Evolutionary conservation across 2,329 filamentous ascomycete genomes (phyloP).

Genomic region (Exophiala sp.): DNA sequence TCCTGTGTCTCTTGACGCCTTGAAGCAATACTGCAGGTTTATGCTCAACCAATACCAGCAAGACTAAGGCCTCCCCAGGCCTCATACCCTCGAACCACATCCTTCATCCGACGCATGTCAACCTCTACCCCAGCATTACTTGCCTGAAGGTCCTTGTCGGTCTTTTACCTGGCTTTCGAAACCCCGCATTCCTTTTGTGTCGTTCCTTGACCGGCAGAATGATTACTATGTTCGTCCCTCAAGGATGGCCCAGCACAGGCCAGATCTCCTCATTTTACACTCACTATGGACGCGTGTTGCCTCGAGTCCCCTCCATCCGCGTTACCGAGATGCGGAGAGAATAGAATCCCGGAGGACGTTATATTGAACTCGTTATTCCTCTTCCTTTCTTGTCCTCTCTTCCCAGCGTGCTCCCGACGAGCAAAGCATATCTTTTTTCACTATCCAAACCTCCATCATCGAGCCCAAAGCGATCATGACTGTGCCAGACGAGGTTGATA

Average conservation of each 20-base stretch:
- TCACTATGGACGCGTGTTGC: slow-evolving; percentile 8
- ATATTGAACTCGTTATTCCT: slow-evolving; percentile 15
- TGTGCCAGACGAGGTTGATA: slow-evolving; percentile 72
- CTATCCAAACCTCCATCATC: background rate
- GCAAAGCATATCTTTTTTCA: slow-evolving; percentile 13
- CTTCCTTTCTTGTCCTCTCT: slow-evolving; percentile 9
- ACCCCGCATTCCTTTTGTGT: slow-evolving; percentile 20
- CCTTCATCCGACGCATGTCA: too few species aligned
- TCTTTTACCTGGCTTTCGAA: slow-evolving; percentile 3
- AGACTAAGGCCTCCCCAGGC: too few species aligned
- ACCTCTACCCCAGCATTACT: slow-evolving; percentile 1
- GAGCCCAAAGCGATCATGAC: slow-evolving; percentile 42
- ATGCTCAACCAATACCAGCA: too few species aligned
- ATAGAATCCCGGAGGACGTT: slow-evolving; percentile 3
- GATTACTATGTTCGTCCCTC: slow-evolving; percentile 13
- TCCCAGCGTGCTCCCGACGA: slow-evolving; percentile 27
- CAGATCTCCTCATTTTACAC: slow-evolving; percentile 10
- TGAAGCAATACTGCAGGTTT: too few species aligned
- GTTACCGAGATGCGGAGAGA: slow-evolving; percentile 20
- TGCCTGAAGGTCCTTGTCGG: slow-evolving; percentile 4
- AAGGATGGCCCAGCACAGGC: slow-evolving; percentile 11
- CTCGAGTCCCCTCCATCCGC: slow-evolving; percentile 19
- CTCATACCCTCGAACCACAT: too few species aligned
- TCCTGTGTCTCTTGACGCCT: too few species aligned
- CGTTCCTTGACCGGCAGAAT: slow-evolving; percentile 1